phyloP scores from a whole-genome alignment of 345 rosid species.

The Gossypium anomalum region DNA sequence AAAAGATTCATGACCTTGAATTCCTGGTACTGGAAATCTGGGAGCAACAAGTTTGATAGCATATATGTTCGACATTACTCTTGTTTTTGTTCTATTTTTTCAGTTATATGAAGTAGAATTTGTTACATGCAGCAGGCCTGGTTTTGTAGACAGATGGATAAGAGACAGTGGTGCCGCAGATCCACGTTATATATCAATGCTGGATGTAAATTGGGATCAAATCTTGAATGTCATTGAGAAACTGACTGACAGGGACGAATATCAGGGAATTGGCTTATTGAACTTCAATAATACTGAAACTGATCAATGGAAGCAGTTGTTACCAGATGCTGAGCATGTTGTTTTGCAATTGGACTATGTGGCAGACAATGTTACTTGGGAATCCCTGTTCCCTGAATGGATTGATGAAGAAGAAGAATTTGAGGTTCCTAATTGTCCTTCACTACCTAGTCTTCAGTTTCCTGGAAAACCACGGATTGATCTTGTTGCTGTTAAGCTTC shows the following conservation, averaged over 20 bases:
- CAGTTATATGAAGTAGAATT: background rate
- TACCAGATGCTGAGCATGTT: constrained; percentile 60
- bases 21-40: background rate
- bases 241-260: constrained; percentile 37
- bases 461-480: constrained; percentile 76
- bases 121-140: constrained; percentile 3
- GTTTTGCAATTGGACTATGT: constrained; percentile 44
- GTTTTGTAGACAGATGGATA: constrained; percentile 41
- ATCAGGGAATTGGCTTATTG: constrained; percentile 69
- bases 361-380: constrained; percentile 59
- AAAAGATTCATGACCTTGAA: background rate
- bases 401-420: constrained; percentile 88
- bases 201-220: constrained; percentile 62
- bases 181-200: constrained; percentile 52
- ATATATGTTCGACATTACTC: background rate
- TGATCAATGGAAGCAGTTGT: constrained; percentile 47
- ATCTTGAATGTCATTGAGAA: constrained; percentile 47
- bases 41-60: background rate
- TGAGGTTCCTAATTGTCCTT: constrained; percentile 79
- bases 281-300: constrained; percentile 64
- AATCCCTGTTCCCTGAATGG: constrained; percentile 88
- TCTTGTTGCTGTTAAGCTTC: constrained; percentile 73
- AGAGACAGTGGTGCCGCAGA: constrained; percentile 35
- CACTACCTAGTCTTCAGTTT: constrained; percentile 55
- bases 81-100: background rate